These are phyloP conservation scores for Xylariaceae sp. DNA, from an alignment of 2,329 filamentous ascomycete species.

Conservation along the genomic window DNA sequence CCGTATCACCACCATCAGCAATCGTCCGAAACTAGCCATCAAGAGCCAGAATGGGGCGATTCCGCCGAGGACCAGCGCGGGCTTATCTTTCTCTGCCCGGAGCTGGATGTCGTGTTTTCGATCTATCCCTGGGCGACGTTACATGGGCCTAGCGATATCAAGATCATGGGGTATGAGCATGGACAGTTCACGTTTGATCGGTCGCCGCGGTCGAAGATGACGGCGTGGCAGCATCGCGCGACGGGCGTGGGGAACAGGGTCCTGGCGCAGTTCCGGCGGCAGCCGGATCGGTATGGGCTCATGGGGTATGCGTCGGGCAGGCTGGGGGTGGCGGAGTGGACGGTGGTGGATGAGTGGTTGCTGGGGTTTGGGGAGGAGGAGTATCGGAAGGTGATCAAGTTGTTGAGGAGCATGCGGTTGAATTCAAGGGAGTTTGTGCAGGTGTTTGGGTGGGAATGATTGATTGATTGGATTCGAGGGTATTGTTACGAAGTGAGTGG, in stretches of 20 bases:
- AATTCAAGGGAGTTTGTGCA: slow-evolving; percentile 12
- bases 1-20: neutral
- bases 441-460: slow-evolving; percentile 13
- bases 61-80: slow-evolving; percentile 1
- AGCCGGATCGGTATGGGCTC: slow-evolving; percentile 13
- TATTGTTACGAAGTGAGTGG: no score
- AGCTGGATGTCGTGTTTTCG: slow-evolving; percentile 11
- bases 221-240: slow-evolving; percentile 8
- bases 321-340: slow-evolving; percentile 10
- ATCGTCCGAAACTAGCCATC: neutral
- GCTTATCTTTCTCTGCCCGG: slow-evolving; percentile 12
- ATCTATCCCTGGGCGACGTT: slow-evolving; percentile 8
- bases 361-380: slow-evolving; percentile 9
- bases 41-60: no score
- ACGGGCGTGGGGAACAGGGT: slow-evolving; percentile 3
- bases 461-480: neutral
- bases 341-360: slow-evolving; percentile 12
- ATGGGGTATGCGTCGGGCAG: slow-evolving; percentile 8
- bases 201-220: slow-evolving; percentile 10
- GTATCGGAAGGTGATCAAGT: slow-evolving; percentile 4
- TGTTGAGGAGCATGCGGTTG: slow-evolving; percentile 13
- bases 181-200: slow-evolving; percentile 9
- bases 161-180: slow-evolving; percentile 3
- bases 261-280: slow-evolving; percentile 3
- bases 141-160: neutral